Conservation (phyloP, 768 basidiomycete genomes). For the Mycena filopes region DNA sequence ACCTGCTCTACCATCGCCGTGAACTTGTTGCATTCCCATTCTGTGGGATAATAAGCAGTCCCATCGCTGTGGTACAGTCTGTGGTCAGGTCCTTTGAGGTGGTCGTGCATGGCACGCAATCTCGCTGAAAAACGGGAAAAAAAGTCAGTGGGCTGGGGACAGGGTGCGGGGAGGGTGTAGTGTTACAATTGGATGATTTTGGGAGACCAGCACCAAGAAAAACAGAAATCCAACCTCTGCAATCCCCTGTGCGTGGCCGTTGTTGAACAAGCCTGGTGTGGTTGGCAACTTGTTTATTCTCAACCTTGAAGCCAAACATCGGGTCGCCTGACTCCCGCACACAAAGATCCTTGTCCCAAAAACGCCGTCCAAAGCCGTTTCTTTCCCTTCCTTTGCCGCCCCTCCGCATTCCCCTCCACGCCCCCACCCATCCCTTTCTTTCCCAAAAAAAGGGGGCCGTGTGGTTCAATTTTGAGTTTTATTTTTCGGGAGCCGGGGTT, state of each 20-base stretch:
- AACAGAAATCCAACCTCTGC: slow-evolving; percentile 19
- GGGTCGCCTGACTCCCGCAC: slow-evolving; percentile 19
- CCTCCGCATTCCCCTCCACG: background rate
- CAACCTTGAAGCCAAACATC: slow-evolving; percentile 1
- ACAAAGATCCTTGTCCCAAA: slow-evolving; percentile 19
- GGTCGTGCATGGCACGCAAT: too few species aligned
- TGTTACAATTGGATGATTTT: slow-evolving; percentile 2
- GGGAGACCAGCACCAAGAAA: slow-evolving; percentile 17
- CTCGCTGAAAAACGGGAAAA: slow-evolving; percentile 14
- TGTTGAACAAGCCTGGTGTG: slow-evolving; percentile 26
- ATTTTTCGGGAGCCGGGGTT: too few species aligned
- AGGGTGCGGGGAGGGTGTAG: background rate
- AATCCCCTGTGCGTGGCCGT: slow-evolving; percentile 23
- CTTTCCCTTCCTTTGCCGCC: background rate
- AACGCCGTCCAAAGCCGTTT: background rate
- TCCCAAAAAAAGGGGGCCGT: too few species aligned
- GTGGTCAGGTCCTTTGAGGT: too few species aligned
- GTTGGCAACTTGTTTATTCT: slow-evolving; percentile 24
- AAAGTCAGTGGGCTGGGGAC: slow-evolving; percentile 23
- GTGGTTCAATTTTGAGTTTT: too few species aligned
- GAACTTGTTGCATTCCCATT: slow-evolving; percentile 6
- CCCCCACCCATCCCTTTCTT: too few species aligned
- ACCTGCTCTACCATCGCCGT: slow-evolving; percentile 20
- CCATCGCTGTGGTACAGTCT: too few species aligned
- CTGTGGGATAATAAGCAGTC: too few species aligned